Conservation (phyloP, 2,329 filamentous ascomycete species). For the Madurella fahalii region DNA sequence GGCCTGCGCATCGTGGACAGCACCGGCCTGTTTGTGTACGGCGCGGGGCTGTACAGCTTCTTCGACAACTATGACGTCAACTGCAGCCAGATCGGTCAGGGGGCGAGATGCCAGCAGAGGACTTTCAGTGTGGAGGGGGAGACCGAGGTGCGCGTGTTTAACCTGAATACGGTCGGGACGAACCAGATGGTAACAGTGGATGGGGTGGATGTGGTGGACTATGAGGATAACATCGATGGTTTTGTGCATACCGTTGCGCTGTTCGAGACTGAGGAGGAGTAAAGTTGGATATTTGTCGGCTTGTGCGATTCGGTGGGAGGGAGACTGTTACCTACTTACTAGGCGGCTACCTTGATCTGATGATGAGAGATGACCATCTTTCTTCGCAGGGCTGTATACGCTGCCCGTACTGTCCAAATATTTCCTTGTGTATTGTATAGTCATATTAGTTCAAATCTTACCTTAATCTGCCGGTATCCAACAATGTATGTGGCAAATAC, state of each 20-base stretch:
- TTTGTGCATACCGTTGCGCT: slow-evolving; percentile 25
- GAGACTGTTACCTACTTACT: no score
- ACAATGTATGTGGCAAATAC: no score
- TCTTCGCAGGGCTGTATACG: no score
- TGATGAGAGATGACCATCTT: no score
- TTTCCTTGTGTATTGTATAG: no score
- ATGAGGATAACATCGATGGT: slow-evolving; percentile 22
- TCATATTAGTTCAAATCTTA: no score
- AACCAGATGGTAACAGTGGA: slow-evolving; percentile 35
- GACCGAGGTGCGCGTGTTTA: slow-evolving; percentile 39
- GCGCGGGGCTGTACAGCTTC: slow-evolving; percentile 57
- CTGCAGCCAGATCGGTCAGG: slow-evolving; percentile 35
- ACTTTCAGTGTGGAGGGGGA: slow-evolving; percentile 38
- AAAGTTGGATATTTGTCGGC: background rate
- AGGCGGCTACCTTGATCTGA: no score
- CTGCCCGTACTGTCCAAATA: no score
- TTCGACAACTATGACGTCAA: slow-evolving; percentile 53
- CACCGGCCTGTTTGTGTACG: slow-evolving; percentile 50
- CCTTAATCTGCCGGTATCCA: no score
- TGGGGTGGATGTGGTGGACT: slow-evolving; percentile 23
- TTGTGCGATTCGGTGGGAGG: no score
- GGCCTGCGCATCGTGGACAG: slow-evolving; percentile 56
- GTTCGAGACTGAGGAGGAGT: slow-evolving; percentile 11
- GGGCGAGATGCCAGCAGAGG: slow-evolving; percentile 38
- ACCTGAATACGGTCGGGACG: slow-evolving; percentile 45